phyloP scores from a whole-genome alignment of 176 grass and related monocot species.

The Oryza rufipogon region DNA sequence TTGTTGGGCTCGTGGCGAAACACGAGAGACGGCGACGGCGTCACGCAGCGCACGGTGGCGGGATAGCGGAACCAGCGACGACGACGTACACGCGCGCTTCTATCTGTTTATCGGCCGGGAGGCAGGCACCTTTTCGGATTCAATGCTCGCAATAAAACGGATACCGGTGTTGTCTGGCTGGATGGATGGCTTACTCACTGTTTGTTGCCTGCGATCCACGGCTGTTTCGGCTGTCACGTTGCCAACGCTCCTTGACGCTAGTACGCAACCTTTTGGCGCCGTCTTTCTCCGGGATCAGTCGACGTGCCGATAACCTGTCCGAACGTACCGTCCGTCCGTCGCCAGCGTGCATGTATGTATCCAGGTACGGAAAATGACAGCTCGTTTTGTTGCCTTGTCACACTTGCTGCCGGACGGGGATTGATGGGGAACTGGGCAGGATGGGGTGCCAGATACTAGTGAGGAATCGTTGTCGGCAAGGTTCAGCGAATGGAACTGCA shows the following conservation, averaged over 20 bases:
- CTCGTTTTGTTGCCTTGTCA: background rate
- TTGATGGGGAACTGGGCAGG: too few relatives aligned
- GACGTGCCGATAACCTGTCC: background rate
- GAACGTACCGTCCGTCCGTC: too few relatives aligned
- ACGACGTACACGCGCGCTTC: background rate
- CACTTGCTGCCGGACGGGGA: background rate
- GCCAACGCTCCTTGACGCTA: background rate
- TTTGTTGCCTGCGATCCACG: slow-evolving; percentile 37
- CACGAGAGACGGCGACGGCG: background rate
- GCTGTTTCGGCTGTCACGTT: background rate
- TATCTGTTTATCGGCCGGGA: too few relatives aligned
- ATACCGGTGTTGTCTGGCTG: background rate
- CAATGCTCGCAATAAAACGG: background rate
- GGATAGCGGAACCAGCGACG: background rate
- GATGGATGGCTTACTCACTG: background rate
- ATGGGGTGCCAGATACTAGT: background rate
- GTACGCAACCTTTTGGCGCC: background rate
- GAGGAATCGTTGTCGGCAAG: slow-evolving; percentile 15
- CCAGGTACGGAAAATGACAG: background rate
- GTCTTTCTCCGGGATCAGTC: background rate
- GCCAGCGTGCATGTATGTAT: background rate
- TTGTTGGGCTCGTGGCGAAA: background rate
- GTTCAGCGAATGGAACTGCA: background rate
- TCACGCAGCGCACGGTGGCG: background rate
- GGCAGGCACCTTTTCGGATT: slow-evolving; percentile 24